Percentiles rank a stretch among this genome's conserved stretches.
phyloP scores from a whole-genome alignment of 1,284 basidiomycete species.

The Volvariella volvacea region DNA sequence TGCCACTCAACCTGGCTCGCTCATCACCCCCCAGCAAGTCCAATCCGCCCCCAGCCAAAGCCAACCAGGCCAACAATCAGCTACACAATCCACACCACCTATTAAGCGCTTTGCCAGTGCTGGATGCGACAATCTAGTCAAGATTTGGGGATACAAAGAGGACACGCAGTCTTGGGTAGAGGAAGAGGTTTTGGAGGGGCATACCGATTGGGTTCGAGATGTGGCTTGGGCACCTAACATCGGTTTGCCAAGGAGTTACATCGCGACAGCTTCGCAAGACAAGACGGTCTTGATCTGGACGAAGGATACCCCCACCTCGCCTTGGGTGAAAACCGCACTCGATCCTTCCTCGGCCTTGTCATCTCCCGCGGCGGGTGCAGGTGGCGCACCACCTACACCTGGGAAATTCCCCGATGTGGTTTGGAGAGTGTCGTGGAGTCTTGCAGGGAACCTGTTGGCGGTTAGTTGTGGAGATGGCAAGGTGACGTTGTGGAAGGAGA shows the following conservation, averaged over 20 bases:
- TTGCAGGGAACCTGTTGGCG: conserved; percentile 93
- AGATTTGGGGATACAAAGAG: conserved; percentile 87
- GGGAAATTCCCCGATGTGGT: conserved; percentile 93
- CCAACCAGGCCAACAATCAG: conserved; percentile 17
- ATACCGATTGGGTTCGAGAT: conserved; percentile 97
- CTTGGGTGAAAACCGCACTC: conserved; percentile 84
- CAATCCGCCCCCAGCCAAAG: conserved; percentile 38
- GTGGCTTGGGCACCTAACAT: conserved; percentile 98
- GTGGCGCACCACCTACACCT: conserved; percentile 35
- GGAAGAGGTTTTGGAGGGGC: conserved; percentile 84
- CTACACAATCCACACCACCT: conserved; percentile 27
- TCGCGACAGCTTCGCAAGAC: conserved; percentile 94
- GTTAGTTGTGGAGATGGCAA: conserved; percentile 98
- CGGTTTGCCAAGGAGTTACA: conserved; percentile 89
- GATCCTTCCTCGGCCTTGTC: conserved; percentile 63
- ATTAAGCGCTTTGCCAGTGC: conserved; percentile 91
- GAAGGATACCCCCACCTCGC: conserved; percentile 69
- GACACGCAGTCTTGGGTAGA: conserved; percentile 81
- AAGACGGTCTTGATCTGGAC: conserved; percentile 95
- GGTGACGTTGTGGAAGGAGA: conserved; percentile 98
- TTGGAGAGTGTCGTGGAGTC: conserved; percentile 96
- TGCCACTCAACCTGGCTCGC: conserved; percentile 79
- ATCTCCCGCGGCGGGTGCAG: conserved; percentile 27
- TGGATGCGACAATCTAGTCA: conserved; percentile 94
- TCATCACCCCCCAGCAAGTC: conserved; percentile 57